Evolutionary conservation across 2,329 filamentous ascomycete genomes (phyloP).

Genomic region (Colletotrichum tropicale): DNA sequence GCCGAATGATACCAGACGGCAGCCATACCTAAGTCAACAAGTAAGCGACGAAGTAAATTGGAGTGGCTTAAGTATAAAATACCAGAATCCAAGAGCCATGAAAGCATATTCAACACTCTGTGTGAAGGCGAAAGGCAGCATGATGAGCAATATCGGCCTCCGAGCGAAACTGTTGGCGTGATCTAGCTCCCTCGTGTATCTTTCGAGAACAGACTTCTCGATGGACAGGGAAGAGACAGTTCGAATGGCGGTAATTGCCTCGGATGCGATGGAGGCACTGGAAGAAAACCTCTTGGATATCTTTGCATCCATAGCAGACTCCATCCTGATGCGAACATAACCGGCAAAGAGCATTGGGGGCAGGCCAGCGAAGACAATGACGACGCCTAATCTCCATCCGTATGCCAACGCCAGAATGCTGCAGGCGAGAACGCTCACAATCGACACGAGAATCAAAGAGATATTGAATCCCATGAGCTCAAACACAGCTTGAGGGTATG

Average conservation of each 20-base stretch:
- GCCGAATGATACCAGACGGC: conserved; percentile 36
- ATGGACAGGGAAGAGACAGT: conserved; percentile 47
- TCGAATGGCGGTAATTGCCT: conserved; percentile 42
- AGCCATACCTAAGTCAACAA: conserved; percentile 33
- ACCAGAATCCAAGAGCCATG: conserved; percentile 46
- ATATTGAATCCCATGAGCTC: conserved; percentile 48
- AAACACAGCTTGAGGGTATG: conserved; percentile 40
- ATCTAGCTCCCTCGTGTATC: conserved; percentile 34
- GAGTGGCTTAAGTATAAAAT: not conserved
- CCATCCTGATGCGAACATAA: conserved; percentile 42
- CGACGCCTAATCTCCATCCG: conserved; percentile 53
- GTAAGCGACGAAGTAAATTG: not conserved
- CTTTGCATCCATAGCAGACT: conserved; percentile 41
- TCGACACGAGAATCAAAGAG: conserved; percentile 39
- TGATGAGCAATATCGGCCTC: conserved; percentile 33
- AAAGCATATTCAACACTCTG: conserved; percentile 41
- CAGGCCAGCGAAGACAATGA: conserved; percentile 47
- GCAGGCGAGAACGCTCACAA: conserved; percentile 41
- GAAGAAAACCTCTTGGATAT: conserved; percentile 37
- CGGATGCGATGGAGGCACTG: conserved; percentile 46
- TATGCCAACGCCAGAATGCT: conserved; percentile 46
- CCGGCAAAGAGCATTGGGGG: conserved; percentile 39
- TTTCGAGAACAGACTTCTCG: conserved; percentile 35
- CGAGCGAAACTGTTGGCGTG: conserved; percentile 30
- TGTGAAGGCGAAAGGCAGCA: conserved; percentile 40